Evolutionary conservation across 768 basidiomycete species (phyloP).

Genomic region (Lactarius evosmus): DNA sequence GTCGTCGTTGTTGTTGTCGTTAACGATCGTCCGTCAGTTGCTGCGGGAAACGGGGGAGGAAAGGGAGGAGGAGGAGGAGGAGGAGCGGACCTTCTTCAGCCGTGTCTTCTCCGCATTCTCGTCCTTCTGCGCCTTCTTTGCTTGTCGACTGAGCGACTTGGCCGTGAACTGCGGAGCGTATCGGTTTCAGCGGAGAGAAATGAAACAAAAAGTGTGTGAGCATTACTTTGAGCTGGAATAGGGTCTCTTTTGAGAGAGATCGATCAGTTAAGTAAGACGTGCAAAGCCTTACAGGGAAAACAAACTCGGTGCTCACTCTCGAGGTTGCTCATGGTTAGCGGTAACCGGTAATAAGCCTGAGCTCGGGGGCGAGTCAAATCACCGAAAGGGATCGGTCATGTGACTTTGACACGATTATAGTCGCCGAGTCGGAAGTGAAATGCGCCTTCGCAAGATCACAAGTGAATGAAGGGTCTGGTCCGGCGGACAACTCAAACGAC

Average conservation of each 20-base stretch:
- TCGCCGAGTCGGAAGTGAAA: too few species aligned
- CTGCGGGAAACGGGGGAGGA: not conserved
- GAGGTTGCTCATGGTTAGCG: slow-evolving; percentile 67
- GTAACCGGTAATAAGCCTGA: too few species aligned
- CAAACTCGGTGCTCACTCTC: too few species aligned
- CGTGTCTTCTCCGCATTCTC: slow-evolving; percentile 84
- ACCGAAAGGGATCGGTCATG: not conserved
- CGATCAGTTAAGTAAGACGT: too few species aligned
- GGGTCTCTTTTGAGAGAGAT: slow-evolving; percentile 63
- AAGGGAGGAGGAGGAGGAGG: not conserved
- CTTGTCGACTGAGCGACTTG: slow-evolving; percentile 90
- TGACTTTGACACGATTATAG: too few species aligned
- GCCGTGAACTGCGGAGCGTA: slow-evolving; percentile 79
- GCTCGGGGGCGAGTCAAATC: too few species aligned
- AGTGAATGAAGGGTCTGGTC: not conserved
- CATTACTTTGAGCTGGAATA: slow-evolving; percentile 97
- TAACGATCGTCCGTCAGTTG: not conserved
- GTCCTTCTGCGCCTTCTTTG: slow-evolving; percentile 97
- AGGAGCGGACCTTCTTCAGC: slow-evolving; percentile 82
- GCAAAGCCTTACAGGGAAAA: too few species aligned
- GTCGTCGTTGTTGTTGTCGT: too few species aligned
- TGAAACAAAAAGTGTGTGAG: not conserved
- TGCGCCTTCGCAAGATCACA: too few species aligned
- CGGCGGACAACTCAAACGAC: not conserved
- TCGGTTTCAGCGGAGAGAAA: slow-evolving; percentile 3